Conservation (phyloP, 2,329 filamentous ascomycete genomes). For the Cladosporium sp. region DNA sequence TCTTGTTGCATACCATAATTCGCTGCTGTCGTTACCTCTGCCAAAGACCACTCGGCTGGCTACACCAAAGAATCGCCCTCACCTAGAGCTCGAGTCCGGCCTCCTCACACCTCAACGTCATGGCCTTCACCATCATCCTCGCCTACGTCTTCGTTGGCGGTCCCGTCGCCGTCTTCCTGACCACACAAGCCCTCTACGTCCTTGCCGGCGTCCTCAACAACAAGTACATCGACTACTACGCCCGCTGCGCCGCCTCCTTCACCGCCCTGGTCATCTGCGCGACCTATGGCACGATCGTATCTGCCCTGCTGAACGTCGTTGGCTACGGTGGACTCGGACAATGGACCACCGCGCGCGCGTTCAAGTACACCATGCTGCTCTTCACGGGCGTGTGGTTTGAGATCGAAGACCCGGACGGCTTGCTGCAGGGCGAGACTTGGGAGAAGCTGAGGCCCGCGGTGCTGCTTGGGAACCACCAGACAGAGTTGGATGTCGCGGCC, state of each 20-base stretch:
- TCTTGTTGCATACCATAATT: background rate
- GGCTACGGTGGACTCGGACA: conserved; percentile 78
- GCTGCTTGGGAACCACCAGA: conserved; percentile 92
- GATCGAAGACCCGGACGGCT: conserved; percentile 62
- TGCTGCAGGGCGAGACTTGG: conserved; percentile 47
- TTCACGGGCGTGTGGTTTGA: conserved; percentile 76
- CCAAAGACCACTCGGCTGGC: background rate
- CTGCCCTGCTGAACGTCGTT: conserved; percentile 66
- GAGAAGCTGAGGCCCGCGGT: conserved; percentile 71
- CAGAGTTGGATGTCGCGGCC: conserved; percentile 89
- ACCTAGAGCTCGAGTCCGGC: background rate
- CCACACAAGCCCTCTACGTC: conserved; percentile 36
- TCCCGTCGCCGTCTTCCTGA: conserved; percentile 28
- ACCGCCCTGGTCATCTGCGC: conserved; percentile 49
- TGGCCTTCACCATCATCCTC: conserved; percentile 28
- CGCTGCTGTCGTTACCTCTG: conserved; percentile 12
- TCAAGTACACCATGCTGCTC: conserved; percentile 74
- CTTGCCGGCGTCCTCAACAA: conserved; percentile 34
- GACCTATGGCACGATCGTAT: conserved; percentile 73
- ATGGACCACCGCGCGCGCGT: conserved; percentile 77
- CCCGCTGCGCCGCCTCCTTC: conserved; percentile 56
- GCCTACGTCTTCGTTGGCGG: conserved; percentile 23
- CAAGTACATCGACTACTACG: conserved; percentile 59
- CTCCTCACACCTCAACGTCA: background rate
- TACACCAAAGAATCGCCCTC: background rate